Base-by-base conservation (phyloP, 495 filamentous ascomycete species). In the Hypoxylon fragiforme region DNA sequence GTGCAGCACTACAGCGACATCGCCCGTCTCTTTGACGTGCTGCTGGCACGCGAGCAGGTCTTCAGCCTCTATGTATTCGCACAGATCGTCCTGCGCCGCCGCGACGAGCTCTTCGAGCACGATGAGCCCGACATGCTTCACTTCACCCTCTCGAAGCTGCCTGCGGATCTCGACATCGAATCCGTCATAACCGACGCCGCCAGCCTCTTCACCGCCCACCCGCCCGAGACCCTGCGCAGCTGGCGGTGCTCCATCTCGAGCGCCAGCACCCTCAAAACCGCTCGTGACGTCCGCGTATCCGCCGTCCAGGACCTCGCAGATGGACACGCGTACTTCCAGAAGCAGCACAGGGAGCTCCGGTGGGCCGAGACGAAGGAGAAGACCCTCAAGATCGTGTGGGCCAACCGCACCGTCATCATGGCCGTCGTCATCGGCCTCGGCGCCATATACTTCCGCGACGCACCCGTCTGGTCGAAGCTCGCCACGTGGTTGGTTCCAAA, bases 71-170 rank as follows among this genome's bases (percentile, higher is more conserved):
- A 98, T 69, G 77, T 97, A 20, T 97, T 96, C 70, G 90, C 91
- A 13, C 86, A 90, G 61, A 91, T 96, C 45, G 81, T 97, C 16
- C 77, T 95, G 9, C 81, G 83, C 15, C 84, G 94, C 18, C 85
- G 85, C 44, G 81, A 81, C 20, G 90, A 97, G 65, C 77, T 98
- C 0, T 78, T 97, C 49, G 87, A 88, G 22, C 89, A 90, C 9
- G 88, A 96, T 43, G 94, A 98, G 65, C 88, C 90, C 9, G 95
- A 97, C 64, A 96, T 98, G 85, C 81, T 98, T 13, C 91, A 96
- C 69, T 89, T 84, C 38, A 84, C 87, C 4, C 80, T 98, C 2
- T 92, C 88, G 3, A 96, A 95, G 68, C 79, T 98, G 1, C 94
- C 94, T 0, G 81, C 79, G 36, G 85, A 88, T 7, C 77, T 97